Conservation (phyloP, 805 yeast genomes). For the Teunomyces aglyptinius region DNA sequence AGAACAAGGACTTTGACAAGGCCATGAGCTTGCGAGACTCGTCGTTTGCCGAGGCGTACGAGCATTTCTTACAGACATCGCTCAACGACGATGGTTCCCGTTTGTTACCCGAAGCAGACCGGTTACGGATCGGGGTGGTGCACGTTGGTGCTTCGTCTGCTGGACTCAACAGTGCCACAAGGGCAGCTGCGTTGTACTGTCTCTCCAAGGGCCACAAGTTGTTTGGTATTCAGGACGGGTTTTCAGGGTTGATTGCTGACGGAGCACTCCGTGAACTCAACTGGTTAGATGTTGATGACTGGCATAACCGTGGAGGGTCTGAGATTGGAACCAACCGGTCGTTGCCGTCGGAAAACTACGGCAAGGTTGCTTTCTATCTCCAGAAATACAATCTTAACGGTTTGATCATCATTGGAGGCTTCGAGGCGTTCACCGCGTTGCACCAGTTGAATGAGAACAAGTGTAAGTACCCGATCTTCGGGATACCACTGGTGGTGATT, state of each 20-base stretch:
- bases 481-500: constrained; percentile 73
- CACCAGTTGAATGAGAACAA: constrained; percentile 64
- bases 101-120: constrained; percentile 48
- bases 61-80: constrained; percentile 58
- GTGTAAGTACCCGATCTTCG: constrained; percentile 62
- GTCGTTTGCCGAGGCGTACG: constrained; percentile 62
- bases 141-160: constrained; percentile 83
- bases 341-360: constrained; percentile 66
- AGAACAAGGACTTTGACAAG: constrained; percentile 59
- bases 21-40: constrained; percentile 74
- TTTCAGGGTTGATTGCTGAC: constrained; percentile 64
- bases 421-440: constrained; percentile 74
- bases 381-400: constrained; percentile 71
- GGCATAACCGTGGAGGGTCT: constrained; percentile 76
- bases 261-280: constrained; percentile 57
- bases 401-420: constrained; percentile 74
- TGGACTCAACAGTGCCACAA: constrained; percentile 74
- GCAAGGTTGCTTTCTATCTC: constrained; percentile 68
- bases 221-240: constrained; percentile 72
- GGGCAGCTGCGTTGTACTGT: constrained; percentile 73
- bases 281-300: constrained; percentile 71
- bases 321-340: constrained; percentile 79
- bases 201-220: constrained; percentile 72
- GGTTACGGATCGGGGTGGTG: constrained; percentile 64
- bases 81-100: constrained; percentile 33